Percentiles rank a stretch among this genome's conserved stretches.
Conservation (phyloP, 2,329 filamentous ascomycete species). For the Thielaviopsis populi region DNA sequence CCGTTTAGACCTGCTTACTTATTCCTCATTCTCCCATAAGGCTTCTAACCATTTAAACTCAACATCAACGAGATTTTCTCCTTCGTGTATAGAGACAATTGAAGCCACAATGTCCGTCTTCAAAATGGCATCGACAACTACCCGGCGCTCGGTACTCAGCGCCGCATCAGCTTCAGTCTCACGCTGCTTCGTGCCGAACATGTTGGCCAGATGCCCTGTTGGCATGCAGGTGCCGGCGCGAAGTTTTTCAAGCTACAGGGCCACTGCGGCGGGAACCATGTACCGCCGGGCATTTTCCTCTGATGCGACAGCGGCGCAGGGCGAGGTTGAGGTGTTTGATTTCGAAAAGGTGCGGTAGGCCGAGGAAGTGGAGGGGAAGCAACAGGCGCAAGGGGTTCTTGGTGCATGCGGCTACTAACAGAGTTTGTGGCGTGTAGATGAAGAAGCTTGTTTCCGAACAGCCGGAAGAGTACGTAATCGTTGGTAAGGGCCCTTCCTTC, state of each 20-base stretch:
- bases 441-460: constrained; percentile 9
- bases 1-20: too few relatives aligned
- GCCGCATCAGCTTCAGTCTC: background rate
- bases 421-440: background rate
- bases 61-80: background rate
- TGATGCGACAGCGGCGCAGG: background rate
- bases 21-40: too few relatives aligned
- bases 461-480: constrained; percentile 13
- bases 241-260: background rate
- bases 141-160: background rate
- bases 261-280: background rate
- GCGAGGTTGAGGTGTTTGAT: constrained; percentile 10
- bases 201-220: background rate
- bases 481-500: constrained; percentile 11
- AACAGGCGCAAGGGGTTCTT: background rate
- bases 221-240: background rate
- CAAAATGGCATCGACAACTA: background rate
- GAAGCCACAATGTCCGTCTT: background rate
- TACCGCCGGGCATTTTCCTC: background rate
- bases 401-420: background rate
- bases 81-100: background rate
- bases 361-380: background rate
- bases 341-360: constrained; percentile 12
- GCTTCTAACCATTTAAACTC: too few relatives aligned
- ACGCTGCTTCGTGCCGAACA: background rate